These are phyloP conservation scores for Candida sphagnicola DNA, from an alignment of 805 yeast genomes.

Conservation along the genomic window DNA sequence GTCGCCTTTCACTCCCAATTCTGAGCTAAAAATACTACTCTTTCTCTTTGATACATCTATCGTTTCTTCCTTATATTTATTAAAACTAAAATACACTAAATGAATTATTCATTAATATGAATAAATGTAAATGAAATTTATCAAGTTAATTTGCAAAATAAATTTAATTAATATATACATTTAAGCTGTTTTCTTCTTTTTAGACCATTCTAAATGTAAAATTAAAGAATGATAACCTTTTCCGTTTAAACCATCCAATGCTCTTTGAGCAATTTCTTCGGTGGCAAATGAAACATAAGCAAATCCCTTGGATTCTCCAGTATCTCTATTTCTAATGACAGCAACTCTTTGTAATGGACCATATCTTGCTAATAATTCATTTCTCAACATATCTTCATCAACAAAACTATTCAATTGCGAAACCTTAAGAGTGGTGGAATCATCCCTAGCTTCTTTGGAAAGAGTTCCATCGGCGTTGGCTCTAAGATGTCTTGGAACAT, in stretches of 20 bases:
- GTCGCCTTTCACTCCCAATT: too few species aligned
- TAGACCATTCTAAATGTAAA: slow-evolving; percentile 46
- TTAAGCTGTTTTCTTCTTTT: slow-evolving; percentile 32
- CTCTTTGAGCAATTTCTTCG: slow-evolving; percentile 67
- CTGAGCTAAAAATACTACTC: neutral
- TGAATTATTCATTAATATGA: neutral
- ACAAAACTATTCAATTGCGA: slow-evolving; percentile 86
- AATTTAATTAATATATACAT: slow-evolving; percentile 6
- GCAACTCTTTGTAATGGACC: slow-evolving; percentile 73
- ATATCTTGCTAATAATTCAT: slow-evolving; percentile 63
- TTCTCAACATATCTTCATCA: slow-evolving; percentile 74
- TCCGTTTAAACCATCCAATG: slow-evolving; percentile 75
- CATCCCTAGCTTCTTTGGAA: slow-evolving; percentile 61
- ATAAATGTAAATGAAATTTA: too few species aligned
- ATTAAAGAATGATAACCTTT: slow-evolving; percentile 91
- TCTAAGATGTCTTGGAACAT: slow-evolving; percentile 45
- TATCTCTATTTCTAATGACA: slow-evolving; percentile 85
- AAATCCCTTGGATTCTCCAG: slow-evolving; percentile 92
- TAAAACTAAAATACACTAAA: neutral
- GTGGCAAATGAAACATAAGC: slow-evolving; percentile 85
- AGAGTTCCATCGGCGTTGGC: slow-evolving; percentile 38
- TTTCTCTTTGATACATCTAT: neutral
- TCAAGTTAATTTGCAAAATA: too few species aligned
- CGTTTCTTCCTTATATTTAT: neutral
- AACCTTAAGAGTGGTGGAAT: slow-evolving; percentile 80